Evolutionary conservation across 441 rosid species (phyloP).

Genomic region (Adansonia grandidieri): DNA sequence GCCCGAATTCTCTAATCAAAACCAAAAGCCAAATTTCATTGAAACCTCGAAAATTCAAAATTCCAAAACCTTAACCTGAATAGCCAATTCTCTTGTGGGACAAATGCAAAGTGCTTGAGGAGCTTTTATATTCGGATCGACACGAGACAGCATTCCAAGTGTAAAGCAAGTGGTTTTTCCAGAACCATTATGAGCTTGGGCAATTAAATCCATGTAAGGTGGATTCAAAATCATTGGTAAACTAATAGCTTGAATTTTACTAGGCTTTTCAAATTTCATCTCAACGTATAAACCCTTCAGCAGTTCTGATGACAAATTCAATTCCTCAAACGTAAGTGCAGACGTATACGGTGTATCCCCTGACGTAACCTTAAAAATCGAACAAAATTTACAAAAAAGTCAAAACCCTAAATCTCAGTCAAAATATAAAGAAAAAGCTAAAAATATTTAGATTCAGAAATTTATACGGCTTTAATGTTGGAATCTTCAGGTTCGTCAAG

Average conservation of each 20-base stretch:
- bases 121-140: conserved; percentile 53
- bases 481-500: conserved; percentile 88
- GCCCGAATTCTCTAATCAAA: conserved; percentile 5
- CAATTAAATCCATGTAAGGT: conserved; percentile 77
- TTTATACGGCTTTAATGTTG: conserved; percentile 64
- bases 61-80: conserved; percentile 57
- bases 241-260: conserved; percentile 92
- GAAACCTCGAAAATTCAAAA: not conserved
- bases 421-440: not conserved
- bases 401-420: conserved; percentile 10
- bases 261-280: conserved; percentile 91
- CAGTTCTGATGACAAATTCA: conserved; percentile 73
- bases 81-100: conserved; percentile 88
- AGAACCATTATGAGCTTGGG: conserved; percentile 96
- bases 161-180: conserved; percentile 97
- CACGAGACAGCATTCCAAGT: conserved; percentile 90
- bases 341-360: conserved; percentile 87
- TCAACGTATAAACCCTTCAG: conserved; percentile 87
- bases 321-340: conserved; percentile 76
- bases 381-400: not conserved
- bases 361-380: conserved; percentile 53
- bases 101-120: conserved; percentile 96
- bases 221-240: conserved; percentile 93
- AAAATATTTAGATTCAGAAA: not conserved
- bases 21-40: not conserved